Base-by-base conservation (phyloP, 2,329 filamentous ascomycete genomes). In the Aspergillus ochraceoroseus region DNA sequence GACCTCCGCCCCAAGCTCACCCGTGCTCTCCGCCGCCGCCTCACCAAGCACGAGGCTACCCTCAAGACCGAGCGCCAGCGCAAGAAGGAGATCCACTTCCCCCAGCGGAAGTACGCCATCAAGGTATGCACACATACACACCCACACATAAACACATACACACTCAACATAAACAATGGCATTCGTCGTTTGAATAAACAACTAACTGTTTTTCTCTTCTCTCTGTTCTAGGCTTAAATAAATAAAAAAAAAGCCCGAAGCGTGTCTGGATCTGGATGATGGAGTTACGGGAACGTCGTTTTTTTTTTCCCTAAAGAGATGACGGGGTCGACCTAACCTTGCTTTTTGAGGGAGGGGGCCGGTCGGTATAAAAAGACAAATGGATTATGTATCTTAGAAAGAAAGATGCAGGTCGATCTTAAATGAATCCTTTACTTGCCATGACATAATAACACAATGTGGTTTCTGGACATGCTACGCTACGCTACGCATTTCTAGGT, bases 1-100 rank as follows among this genome's bases (percentile, higher is more conserved):
- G 94, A 98, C 73, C 89, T 98, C 77, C 87, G 92, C 74, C 74
- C 88, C 70, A 96, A 96, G 86, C 83, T 92, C 79, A 98, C 92
- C 69, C 89, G 92, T 65, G 92, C 89, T 69, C 94, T 96, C 76
- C 88, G 92, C 68, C 87, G 94, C 78, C 81, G 87, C 68, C 79
- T 98, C 75, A 90, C 85, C 67, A 83, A 87, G 72, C 80, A 94
- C 79, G 90, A 98, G 75, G 82, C 85, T 63, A 78, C 80, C 62
- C 79, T 82, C 70, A 76, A 82, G 64, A 85, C 94, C 58, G 83
- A 90, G 76, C 95, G 94, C 85, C 83, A 88, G 72, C 88, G 88
- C 82, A 98, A 98, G 87, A 87, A 83, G 77, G 73, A 79, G 71
- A 82, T 79, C 60, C 90, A 98, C 79, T 98, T 98, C 81, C 92